phyloP scores from a whole-genome alignment of 2,329 filamentous ascomycete species.

The Fusarium camptoceras region DNA sequence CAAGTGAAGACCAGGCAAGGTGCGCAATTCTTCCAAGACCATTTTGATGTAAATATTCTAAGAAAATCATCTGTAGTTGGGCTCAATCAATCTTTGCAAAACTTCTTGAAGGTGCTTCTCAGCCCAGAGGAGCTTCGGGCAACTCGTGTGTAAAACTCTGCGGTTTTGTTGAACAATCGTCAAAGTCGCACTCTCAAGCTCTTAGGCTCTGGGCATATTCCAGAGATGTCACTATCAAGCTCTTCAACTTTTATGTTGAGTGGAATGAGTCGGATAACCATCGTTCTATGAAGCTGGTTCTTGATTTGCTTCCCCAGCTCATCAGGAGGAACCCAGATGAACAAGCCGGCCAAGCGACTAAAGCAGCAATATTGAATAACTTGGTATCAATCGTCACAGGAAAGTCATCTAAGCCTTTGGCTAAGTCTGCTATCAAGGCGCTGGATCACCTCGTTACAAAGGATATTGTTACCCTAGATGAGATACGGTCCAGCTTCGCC shows the following conservation, averaged over 20 bases:
- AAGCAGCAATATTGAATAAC: slow-evolving; percentile 60
- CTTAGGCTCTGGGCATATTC: slow-evolving; percentile 65
- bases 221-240: slow-evolving; percentile 57
- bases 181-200: slow-evolving; percentile 58
- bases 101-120: slow-evolving; percentile 62
- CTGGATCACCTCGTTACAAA: slow-evolving; percentile 75
- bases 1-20: slow-evolving; percentile 51
- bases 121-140: slow-evolving; percentile 66
- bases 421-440: slow-evolving; percentile 76
- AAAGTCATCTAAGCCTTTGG: slow-evolving; percentile 70
- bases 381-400: slow-evolving; percentile 70
- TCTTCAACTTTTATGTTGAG: slow-evolving; percentile 73
- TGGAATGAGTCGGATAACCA: slow-evolving; percentile 76
- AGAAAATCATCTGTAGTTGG: slow-evolving; percentile 38
- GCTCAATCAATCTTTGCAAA: slow-evolving; percentile 60
- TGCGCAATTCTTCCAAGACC: slow-evolving; percentile 46
- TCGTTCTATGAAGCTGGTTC: slow-evolving; percentile 70
- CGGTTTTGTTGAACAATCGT: slow-evolving; percentile 70
- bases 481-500: slow-evolving; percentile 59
- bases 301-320: slow-evolving; percentile 67
- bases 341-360: slow-evolving; percentile 54
- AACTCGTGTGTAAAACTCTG: slow-evolving; percentile 69
- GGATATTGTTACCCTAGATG: slow-evolving; percentile 62
- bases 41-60: slow-evolving; percentile 39
- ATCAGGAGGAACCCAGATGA: slow-evolving; percentile 62